Base-by-base conservation (phyloP, 2,329 filamentous ascomycete genomes). In the Delphinella strobiligena region DNA sequence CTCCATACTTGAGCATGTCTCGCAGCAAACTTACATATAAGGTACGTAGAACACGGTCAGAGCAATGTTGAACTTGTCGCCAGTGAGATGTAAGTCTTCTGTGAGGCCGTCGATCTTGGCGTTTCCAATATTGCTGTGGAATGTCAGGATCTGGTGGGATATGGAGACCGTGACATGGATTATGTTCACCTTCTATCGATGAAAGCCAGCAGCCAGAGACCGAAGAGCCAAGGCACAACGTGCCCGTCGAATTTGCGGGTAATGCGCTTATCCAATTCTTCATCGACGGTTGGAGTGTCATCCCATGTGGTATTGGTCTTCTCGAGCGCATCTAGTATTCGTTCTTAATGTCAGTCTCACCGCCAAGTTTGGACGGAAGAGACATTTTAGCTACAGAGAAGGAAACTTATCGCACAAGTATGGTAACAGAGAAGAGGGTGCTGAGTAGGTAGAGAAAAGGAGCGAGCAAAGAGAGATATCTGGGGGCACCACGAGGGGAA, bases 181-280 rank as follows among this genome's bases (percentile, higher is more conserved):
- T 8, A 15, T 15, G 9, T 29, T 10, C 22, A 44, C 42, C 49
- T 52, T 17, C 63, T 52, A 46, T 68, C 65, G 41, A 69, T 67
- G 53, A 67, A 67, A 5, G 64, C 61, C n/a, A 68, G 54, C 3
- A 67, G 56, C 61, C 62, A 68, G 11, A 68, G 54, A 8, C 55
- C 52, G 34, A 67, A 67, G 4, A 68, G 54, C 62, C 62, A 66
- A 3, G 64, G 64, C 9, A 68, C 48, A 19, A 68, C 58, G 34
- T 62, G 63, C 1, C 48, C 40, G 47, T 67, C 64, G 37, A 67
- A 59, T 35, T 62, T 64, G 16, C 58, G 51, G 10, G 58, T 66
- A 24, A 67, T 53, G 22, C 54, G 14, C 56, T 55, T 40, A 45
- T 45, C 11, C 54, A 61, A 46, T 10, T 35, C 39, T 3, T 41